Conservation (phyloP, 495 filamentous ascomycete genomes). For the Peziza echinospora region DNA sequence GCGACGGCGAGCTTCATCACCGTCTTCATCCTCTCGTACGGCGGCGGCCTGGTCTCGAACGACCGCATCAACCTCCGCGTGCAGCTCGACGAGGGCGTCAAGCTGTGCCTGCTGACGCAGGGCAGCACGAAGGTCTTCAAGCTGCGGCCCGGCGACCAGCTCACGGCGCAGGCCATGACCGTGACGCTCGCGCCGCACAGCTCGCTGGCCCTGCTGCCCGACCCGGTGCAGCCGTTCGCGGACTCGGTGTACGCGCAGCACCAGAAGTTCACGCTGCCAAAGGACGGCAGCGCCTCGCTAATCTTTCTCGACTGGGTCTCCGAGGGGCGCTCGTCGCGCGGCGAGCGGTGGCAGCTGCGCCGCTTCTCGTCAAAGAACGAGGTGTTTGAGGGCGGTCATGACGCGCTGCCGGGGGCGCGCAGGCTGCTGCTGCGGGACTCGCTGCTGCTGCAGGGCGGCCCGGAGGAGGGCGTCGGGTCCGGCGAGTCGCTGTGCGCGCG, state of each 20-base stretch:
- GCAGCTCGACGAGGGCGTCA: conserved; percentile 37
- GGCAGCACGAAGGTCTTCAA: conserved; percentile 90
- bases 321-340: conserved; percentile 61
- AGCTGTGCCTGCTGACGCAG: conserved; percentile 72
- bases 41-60: conserved; percentile 73
- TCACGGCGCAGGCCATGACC: conserved; percentile 47
- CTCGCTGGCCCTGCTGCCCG: conserved; percentile 75
- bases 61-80: conserved; percentile 58
- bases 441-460: conserved; percentile 48
- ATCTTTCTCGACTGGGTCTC: conserved; percentile 86
- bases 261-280: conserved; percentile 45
- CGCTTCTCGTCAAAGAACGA: conserved; percentile 70
- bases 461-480: conserved; percentile 8
- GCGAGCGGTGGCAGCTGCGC: conserved; percentile 72
- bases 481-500: conserved; percentile 27
- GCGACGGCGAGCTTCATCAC: conserved; percentile 32
- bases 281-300: conserved; percentile 33
- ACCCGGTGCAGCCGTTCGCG: conserved; percentile 77
- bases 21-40: conserved; percentile 83
- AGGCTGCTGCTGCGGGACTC: conserved; percentile 64
- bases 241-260: conserved; percentile 59
- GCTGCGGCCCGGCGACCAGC: conserved; percentile 30
- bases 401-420: conserved; percentile 22
- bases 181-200: conserved; percentile 39
- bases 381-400: conserved; percentile 33